Evolutionary conservation across 2,329 filamentous ascomycete species (phyloP), one percentile per base, ranked within the genome.

Genomic region (Aspergillus costaricaensis): DNA sequence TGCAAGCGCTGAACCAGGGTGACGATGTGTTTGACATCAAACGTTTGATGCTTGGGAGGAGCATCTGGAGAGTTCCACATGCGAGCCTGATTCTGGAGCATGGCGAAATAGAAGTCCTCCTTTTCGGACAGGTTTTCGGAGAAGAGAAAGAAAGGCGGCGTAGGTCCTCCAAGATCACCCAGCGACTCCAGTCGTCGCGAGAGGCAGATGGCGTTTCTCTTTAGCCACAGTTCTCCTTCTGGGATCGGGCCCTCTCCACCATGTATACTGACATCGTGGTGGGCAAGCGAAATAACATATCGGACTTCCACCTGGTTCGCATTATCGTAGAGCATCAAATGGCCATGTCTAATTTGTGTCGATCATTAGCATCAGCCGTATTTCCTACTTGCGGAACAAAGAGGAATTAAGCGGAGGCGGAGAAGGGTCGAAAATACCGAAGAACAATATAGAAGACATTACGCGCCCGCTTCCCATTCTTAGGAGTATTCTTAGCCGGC

Each of bases 301-400:
- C 94, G 90, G 15, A 99, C 95, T 77, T 99, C 95, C 68, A 97
- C 84, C 76, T 98, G 93, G 68, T 96, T 92, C 56, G 92, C 88
- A 72, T 98, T 93, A 74, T 99, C 95, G 76, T 97, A 99, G 9
- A 99, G 86, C 91, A 99, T 97, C 54, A 99, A 80, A 74, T 98
- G 93, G 39, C 94, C 93, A 76, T 97, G 93, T 72, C 92, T 93
- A 58, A 14, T 36, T 17, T 15, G 15, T 14, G 38, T 23, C 12
- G 39, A 41, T 47, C 41, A 60, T 65, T 52, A 68, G 71, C 59
- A 67, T 62, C 54, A 55, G 48, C 41, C 19, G 25, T 12, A 38
- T 32, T 30, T 25, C 10, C 15, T 10, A 10, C n/a, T 5, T 15
- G 19, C 19, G 14, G 38, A 32, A 14, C 12, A 14, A 15, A 50